Base-by-base conservation (phyloP, 306 rosid genomes). In the Malus asiatica region DNA sequence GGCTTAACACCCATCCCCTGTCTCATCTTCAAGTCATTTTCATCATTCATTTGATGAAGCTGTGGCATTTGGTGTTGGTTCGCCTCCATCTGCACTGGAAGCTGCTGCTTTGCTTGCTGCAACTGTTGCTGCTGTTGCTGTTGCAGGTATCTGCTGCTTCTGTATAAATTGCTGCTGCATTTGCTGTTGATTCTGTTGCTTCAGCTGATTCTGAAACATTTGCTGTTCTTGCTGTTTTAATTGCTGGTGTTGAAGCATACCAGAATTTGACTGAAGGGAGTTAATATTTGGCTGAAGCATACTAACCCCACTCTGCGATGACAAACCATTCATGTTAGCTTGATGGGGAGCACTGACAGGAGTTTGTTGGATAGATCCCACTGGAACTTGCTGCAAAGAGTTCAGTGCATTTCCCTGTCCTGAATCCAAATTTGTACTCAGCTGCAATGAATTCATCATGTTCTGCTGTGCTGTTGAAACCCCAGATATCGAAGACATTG, bases 21-120 rank as follows among this genome's bases (percentile, higher is more conserved):
- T 74, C 91, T 87, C 75, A 83, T 78, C 77, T 93, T 91, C 80
- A 89, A 11, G 65, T 93, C 97, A 84, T 80, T 88, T 14, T 71
- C 85, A 65, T 89, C 98, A 74, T 76, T 87, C 58, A 87, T 83
- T 84, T 86, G 97, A 76, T 88, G 91, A 78, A 82, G 83, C 80
- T 88, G 91, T 7, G 91, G 75, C 83, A 88, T 83, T 83, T 89
- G 96, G 68, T 86, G 92, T 83, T 90, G 95, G 74, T 87, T 88
- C 4, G 88, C 33, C 75, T 81, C 96, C 84, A 87, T 40, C 66
- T 93, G 98, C 46, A 79, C 73, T 69, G 92, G 78, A 57, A 88
- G 63, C 83, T 88, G 97, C 79, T 82, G 97, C 83, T 89, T 93
- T 72, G 83, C 83, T 65, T 87, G 87, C 86, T 86, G 92, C 25